Evolutionary conservation across 2,329 filamentous ascomycete genomes (phyloP).

Genomic region (Pseudofabraea citricarpa): DNA sequence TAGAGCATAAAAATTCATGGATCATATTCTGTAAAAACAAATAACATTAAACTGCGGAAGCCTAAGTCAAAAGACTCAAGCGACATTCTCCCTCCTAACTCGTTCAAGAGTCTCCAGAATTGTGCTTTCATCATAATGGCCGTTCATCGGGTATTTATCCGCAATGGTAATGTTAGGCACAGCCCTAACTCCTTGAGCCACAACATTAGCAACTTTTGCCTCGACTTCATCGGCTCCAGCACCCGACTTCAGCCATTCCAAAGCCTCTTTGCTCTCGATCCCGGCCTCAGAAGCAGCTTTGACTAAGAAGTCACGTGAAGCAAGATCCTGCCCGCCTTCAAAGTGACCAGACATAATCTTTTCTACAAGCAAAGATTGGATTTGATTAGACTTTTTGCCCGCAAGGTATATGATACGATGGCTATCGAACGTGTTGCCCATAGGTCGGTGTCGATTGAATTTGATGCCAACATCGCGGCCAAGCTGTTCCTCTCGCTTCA

Average conservation of each 20-base stretch:
- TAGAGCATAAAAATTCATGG: too few relatives aligned
- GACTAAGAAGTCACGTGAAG: not conserved
- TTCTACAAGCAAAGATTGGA: not conserved
- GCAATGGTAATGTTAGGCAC: not conserved
- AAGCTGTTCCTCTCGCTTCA: not conserved
- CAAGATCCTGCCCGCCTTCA: not conserved
- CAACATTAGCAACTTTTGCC: not conserved
- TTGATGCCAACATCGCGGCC: not conserved
- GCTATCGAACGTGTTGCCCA: not conserved
- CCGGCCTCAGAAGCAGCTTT: not conserved
- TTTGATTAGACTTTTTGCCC: not conserved
- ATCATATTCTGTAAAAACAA: too few relatives aligned
- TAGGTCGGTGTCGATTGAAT: not conserved
- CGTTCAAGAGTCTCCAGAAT: too few relatives aligned
- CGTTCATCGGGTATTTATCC: too few relatives aligned
- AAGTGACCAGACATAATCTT: not conserved
- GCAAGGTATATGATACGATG: not conserved
- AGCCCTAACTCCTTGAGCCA: not conserved
- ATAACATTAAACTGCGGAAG: too few relatives aligned
- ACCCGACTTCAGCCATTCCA: not conserved
- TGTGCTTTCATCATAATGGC: too few relatives aligned
- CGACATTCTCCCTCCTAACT: too few relatives aligned
- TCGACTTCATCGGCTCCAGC: not conserved
- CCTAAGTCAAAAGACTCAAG: too few relatives aligned
- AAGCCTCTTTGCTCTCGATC: not conserved